Base-by-base conservation (phyloP, 2,329 filamentous ascomycete species). In the Cordyceps cicadae region DNA sequence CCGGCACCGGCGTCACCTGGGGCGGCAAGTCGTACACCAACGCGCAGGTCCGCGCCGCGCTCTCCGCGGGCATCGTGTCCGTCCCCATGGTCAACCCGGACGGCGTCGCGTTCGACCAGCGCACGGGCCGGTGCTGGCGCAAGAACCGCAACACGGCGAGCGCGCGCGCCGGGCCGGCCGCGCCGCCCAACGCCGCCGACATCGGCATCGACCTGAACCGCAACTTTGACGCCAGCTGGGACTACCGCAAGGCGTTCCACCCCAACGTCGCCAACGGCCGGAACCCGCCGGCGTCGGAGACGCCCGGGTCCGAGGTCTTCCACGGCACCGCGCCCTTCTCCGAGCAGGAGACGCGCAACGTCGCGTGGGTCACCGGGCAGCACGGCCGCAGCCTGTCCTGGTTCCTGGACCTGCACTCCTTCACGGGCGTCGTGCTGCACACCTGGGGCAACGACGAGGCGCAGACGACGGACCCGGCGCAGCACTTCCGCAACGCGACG, bases 321-420 rank as follows among this genome's bases (percentile, higher is more conserved):
- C 77, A 80, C 64, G 83, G 82, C 46, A 76, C 75, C 1, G 71
- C 69, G 12, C 73, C 82, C 2, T 77, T 78, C 56, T 85, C 82
- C 0, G 82, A 86, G 71, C 72, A 82, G 0, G 83, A 86, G 71
- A 79, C 81, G 2, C 73, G 79, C 68, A 81, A 77, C 66, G 75
- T 83, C 61, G 78, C 77, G 62, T 83, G 79, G 71, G 69, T 82
- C 8, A 72, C 84, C 67, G 75, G 80, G 64, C 72, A 75, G 32
- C 80, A 78, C 69, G 69, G 72, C 53, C 76, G 76, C 53, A 76
- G 76, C 50, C 70, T 85, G 51, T 74, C 78, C 32, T 85, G 81
- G 81, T 83, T 82, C 68, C 71, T 84, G 62, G 83, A 86, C 64
- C 74, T 85, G 50, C 83, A 86, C 74, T 83, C 81, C 1, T 79